Conservation (phyloP, 2,329 filamentous ascomycete genomes). For the Drechslera avenae region DNA sequence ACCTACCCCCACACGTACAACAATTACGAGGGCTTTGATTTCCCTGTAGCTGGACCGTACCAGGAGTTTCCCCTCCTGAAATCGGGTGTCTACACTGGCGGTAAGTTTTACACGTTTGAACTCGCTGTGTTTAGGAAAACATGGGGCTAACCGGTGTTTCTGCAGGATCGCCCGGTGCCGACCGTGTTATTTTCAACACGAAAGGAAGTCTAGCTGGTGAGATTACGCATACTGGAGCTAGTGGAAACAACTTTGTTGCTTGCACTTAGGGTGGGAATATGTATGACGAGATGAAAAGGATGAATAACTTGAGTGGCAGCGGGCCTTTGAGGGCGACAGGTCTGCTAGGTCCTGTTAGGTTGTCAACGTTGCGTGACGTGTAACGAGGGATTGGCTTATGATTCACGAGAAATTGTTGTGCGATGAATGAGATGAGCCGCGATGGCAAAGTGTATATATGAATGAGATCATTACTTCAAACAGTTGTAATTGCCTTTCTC, state of each 20-base stretch:
- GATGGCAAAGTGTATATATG: no score
- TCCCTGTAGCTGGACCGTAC: slow-evolving; percentile 62
- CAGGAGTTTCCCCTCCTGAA: slow-evolving; percentile 67
- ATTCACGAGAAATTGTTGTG: not conserved
- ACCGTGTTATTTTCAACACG: slow-evolving; percentile 68
- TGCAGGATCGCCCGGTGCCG: slow-evolving; percentile 66
- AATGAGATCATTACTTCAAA: no score
- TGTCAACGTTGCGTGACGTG: not conserved
- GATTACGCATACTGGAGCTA: slow-evolving; percentile 73
- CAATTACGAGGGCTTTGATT: slow-evolving; percentile 67
- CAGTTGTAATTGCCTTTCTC: no score
- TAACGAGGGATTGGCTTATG: slow-evolving; percentile 1
- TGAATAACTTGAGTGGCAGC: slow-evolving; percentile 1
- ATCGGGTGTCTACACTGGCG: slow-evolving; percentile 60
- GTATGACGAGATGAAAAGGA: not conserved
- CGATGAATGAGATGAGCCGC: not conserved
- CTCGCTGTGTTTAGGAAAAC: not conserved
- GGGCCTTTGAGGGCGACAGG: not conserved
- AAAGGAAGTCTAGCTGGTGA: slow-evolving; percentile 63
- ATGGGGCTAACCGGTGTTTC: not conserved
- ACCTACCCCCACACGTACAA: slow-evolving; percentile 65
- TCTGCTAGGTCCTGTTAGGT: not conserved
- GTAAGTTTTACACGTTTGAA: slow-evolving; percentile 43
- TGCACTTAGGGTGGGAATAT: slow-evolving; percentile 54
- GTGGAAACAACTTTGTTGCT: slow-evolving; percentile 70